Percentiles rank a stretch among this genome's conserved stretches.
Evolutionary conservation across 1,284 basidiomycete species (phyloP).

Genomic region (Puccinia hordei): DNA sequence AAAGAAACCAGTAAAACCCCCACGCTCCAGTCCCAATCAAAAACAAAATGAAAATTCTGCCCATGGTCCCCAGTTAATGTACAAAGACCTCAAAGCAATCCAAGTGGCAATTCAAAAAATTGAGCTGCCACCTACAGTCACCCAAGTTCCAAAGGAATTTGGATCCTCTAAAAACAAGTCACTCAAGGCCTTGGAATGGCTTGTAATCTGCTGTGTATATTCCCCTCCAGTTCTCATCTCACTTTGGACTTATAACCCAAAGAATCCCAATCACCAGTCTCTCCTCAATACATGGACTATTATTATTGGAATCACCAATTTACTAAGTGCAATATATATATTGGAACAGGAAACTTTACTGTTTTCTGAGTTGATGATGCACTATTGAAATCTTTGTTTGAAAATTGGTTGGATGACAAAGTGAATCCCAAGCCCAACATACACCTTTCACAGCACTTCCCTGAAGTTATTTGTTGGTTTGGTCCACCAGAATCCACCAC

Average conservation of each 20-base stretch:
- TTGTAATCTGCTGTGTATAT: constrained; percentile 11
- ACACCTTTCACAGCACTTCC: constrained; percentile 35
- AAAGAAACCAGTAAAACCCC: no score
- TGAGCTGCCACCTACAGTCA: not conserved
- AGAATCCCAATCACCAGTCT: not conserved
- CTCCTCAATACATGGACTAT: not conserved
- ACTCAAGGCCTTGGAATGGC: constrained; percentile 34
- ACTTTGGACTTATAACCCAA: constrained; percentile 5
- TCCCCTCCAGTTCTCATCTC: constrained; percentile 5
- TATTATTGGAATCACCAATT: constrained; percentile 22
- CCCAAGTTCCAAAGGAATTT: constrained; percentile 15
- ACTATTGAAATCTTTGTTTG: constrained; percentile 15
- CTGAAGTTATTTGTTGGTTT: constrained; percentile 26
- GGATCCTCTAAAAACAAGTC: constrained; percentile 5
- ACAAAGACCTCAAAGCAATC: constrained; percentile 14
- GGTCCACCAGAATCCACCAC: constrained; percentile 31
- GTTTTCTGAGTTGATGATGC: constrained; percentile 24
- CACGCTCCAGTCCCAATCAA: no score
- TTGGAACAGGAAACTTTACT: not conserved
- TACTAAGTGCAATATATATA: constrained; percentile 8
- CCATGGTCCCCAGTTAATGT: constrained; percentile 1
- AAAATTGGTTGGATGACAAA: constrained; percentile 13
- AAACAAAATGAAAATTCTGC: not conserved
- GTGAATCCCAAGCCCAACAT: constrained; percentile 27
- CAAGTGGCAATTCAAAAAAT: constrained; percentile 11